Evolutionary conservation across 164 flowering plant genomes (phyloP).

Genomic region (Macadamia tetraphylla): DNA sequence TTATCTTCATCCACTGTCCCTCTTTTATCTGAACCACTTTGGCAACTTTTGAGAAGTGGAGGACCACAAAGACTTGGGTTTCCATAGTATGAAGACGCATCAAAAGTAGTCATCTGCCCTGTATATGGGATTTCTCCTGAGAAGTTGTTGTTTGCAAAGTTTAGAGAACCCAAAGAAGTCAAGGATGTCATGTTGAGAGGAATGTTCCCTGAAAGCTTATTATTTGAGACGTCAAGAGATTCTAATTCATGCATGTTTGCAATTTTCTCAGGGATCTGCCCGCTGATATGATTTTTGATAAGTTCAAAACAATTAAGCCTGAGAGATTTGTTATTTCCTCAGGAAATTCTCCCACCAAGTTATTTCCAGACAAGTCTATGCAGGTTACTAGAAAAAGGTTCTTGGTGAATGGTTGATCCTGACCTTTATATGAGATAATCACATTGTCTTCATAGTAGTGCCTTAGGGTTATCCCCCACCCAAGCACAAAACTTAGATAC

Average conservation of each 20-base stretch:
- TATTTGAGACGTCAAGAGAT: constrained; percentile 46
- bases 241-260: constrained; percentile 19
- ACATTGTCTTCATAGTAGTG: constrained; percentile 29
- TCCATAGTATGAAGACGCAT: constrained; percentile 20
- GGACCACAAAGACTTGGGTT: constrained; percentile 40
- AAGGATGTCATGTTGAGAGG: constrained; percentile 34
- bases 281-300: constrained; percentile 33
- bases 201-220: constrained; percentile 36
- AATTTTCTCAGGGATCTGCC: constrained; percentile 33
- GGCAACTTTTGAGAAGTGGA: constrained; percentile 22
- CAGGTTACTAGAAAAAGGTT: constrained; percentile 30
- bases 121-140: constrained; percentile 33
- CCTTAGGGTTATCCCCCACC: too few species aligned
- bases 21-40: not conserved
- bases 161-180: constrained; percentile 23
- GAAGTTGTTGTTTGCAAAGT: constrained; percentile 40
- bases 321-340: constrained; percentile 14
- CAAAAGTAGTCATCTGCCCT: constrained; percentile 32
- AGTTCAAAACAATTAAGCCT: constrained; percentile 29
- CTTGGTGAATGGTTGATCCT: constrained; percentile 18
- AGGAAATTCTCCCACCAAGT: constrained; percentile 26
- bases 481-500: too few species aligned
- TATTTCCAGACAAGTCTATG: constrained; percentile 34
- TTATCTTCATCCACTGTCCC: constrained; percentile 1
- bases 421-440: constrained; percentile 20